Evolutionary conservation across 2,329 filamentous ascomycete genomes (phyloP).

Genomic region (Diaporthe aspalathi): DNA sequence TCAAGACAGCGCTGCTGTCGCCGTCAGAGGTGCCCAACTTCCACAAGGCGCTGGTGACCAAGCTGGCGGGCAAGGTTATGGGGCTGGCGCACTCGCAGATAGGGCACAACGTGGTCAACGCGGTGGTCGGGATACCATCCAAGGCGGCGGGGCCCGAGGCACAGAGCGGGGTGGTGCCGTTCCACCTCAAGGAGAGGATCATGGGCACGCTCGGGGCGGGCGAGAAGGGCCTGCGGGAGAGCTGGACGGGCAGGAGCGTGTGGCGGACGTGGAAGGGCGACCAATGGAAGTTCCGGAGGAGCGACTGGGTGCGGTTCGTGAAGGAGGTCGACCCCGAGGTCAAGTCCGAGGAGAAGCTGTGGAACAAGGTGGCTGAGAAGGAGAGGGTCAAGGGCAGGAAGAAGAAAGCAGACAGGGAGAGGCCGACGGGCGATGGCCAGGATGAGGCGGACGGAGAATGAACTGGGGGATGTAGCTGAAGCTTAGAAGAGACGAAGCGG

Average conservation of each 20-base stretch:
- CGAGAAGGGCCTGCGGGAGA: conserved; percentile 63
- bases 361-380: conserved; percentile 35
- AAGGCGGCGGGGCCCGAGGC: conserved; percentile 55
- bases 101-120: conserved; percentile 63
- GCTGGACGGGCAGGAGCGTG: conserved; percentile 65
- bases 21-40: conserved; percentile 63
- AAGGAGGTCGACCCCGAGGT: conserved; percentile 59
- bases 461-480: background rate
- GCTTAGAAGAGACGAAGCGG: conserved; percentile 5
- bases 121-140: conserved; percentile 62
- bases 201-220: conserved; percentile 60
- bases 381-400: conserved; percentile 28
- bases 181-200: conserved; percentile 68
- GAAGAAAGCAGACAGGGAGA: conserved; percentile 8
- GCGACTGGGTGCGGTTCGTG: conserved; percentile 68
- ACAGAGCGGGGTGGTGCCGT: conserved; percentile 57
- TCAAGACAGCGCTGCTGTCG: conserved; percentile 62
- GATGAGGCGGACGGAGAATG: conserved; percentile 13
- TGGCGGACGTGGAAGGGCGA: conserved; percentile 71
- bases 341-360: conserved; percentile 35
- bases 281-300: conserved; percentile 63
- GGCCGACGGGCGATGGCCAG: background rate
- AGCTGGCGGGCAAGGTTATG: conserved; percentile 57
- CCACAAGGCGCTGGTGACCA: conserved; percentile 66
- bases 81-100: conserved; percentile 62